Evolutionary conservation across 352 stramenopile genomes (phyloP).

Genomic region (Phytopythium vexans): DNA sequence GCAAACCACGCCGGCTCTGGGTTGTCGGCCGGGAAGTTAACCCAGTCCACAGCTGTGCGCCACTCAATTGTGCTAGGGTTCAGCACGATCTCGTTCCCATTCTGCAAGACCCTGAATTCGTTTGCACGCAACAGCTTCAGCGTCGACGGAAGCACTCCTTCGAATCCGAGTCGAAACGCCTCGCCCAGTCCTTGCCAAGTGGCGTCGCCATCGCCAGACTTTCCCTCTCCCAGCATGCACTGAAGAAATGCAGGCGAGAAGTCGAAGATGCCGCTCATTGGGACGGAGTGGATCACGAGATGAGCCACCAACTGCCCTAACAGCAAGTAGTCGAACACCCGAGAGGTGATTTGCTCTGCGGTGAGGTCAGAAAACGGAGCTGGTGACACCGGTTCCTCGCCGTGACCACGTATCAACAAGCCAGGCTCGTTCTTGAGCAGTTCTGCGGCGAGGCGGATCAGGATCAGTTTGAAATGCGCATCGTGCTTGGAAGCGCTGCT

Average conservation of each 20-base stretch:
- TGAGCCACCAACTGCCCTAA: constrained; percentile 63
- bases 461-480: constrained; percentile 30
- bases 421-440: constrained; percentile 29
- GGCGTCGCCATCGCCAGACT: constrained; percentile 1
- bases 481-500: constrained; percentile 12
- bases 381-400: background rate
- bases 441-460: constrained; percentile 29
- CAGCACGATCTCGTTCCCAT: constrained; percentile 23
- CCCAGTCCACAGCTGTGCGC: constrained; percentile 32
- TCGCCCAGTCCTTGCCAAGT: constrained; percentile 18
- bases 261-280: constrained; percentile 49
- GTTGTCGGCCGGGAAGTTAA: constrained; percentile 14
- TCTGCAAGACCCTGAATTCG: constrained; percentile 56
- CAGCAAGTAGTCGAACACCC: constrained; percentile 50
- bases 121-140: constrained; percentile 41
- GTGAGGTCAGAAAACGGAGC: background rate
- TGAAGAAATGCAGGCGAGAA: constrained; percentile 53
- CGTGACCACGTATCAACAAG: constrained; percentile 20
- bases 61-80: constrained; percentile 42
- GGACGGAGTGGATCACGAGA: constrained; percentile 44
- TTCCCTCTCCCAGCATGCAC: constrained; percentile 28
- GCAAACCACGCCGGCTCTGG: constrained; percentile 27
- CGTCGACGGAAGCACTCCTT: constrained; percentile 46
- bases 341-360: constrained; percentile 7
- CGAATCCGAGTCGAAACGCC: constrained; percentile 54